These are phyloP conservation scores for Babesia divergens DNA, from an alignment of 169 alveolate species.

Conservation along the genomic window DNA sequence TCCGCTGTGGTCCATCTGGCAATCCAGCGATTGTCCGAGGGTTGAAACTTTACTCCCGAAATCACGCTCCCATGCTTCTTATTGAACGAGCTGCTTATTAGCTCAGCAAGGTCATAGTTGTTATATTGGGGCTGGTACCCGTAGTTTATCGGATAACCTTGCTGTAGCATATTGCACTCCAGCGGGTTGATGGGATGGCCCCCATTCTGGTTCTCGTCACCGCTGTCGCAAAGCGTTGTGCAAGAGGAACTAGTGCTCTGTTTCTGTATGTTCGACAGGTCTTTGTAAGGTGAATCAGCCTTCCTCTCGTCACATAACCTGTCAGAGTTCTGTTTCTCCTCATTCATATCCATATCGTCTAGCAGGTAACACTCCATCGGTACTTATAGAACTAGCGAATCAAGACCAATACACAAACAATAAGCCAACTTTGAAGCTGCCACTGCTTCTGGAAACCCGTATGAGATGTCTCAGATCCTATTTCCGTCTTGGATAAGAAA, in stretches of 20 bases:
- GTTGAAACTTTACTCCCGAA: conserved; percentile 76
- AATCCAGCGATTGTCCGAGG: conserved; percentile 79
- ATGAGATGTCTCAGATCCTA: too few relatives aligned
- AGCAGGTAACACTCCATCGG: too few relatives aligned
- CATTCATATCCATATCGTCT: neutral
- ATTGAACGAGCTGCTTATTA: conserved; percentile 16
- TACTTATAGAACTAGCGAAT: too few relatives aligned
- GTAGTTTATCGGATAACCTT: conserved; percentile 15
- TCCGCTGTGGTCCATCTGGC: conserved; percentile 81
- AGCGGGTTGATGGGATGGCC: neutral
- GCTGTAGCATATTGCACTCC: conserved; percentile 2
- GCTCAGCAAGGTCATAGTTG: conserved; percentile 14
- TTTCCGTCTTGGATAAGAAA: too few relatives aligned
- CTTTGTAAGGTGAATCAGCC: neutral
- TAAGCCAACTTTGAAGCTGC: too few relatives aligned
- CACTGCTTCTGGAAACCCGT: too few relatives aligned
- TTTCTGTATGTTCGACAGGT: neutral
- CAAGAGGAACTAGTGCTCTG: conserved; percentile 39
- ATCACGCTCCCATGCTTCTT: conserved; percentile 37
- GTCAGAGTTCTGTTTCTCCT: neutral
- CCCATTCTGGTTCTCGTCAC: conserved; percentile 32
- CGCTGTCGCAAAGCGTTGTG: conserved; percentile 56
- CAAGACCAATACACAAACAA: too few relatives aligned
- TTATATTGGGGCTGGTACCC: conserved; percentile 7
- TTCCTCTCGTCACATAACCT: neutral